These are phyloP conservation scores for Stachybotrys chartarum DNA, from an alignment of 2,329 filamentous ascomycete species.

Conservation along the genomic window DNA sequence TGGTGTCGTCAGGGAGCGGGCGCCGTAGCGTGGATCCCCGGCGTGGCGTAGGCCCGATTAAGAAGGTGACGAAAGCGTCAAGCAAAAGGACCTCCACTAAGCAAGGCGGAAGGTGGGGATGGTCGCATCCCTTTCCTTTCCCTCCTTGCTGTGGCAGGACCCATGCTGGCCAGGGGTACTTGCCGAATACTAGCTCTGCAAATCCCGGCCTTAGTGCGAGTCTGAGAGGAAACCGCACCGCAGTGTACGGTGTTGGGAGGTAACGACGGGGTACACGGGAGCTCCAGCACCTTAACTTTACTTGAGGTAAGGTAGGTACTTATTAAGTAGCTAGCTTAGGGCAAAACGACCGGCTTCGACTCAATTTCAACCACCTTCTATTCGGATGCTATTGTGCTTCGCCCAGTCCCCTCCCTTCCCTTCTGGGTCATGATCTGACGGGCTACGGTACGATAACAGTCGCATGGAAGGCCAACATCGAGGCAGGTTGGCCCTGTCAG, in stretches of 20 bases:
- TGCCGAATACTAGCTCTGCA: background rate
- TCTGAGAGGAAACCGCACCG: background rate
- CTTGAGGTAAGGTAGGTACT: too few relatives aligned
- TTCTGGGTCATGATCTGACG: background rate
- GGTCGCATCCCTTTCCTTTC: background rate
- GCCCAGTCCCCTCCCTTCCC: background rate
- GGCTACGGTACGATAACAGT: background rate
- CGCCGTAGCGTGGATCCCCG: conserved; percentile 8
- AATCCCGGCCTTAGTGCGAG: background rate
- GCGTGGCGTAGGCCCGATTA: conserved; percentile 8
- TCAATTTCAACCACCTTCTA: background rate
- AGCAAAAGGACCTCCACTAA: background rate
- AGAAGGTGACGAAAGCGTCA: conserved; percentile 11
- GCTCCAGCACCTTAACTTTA: too few relatives aligned
- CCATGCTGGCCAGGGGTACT: background rate
- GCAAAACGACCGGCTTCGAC: background rate
- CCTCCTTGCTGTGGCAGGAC: background rate
- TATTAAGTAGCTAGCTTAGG: background rate
- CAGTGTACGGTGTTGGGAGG: background rate
- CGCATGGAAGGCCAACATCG: too few relatives aligned
- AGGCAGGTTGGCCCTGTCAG: too few relatives aligned
- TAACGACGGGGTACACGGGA: background rate
- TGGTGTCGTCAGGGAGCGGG: background rate
- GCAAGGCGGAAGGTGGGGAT: background rate
- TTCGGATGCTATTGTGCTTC: background rate